Evolutionary conservation across 2,329 filamentous ascomycete genomes (phyloP), one percentile per base, ranked within the genome.

Genomic region (Colletotrichum incanum): DNA sequence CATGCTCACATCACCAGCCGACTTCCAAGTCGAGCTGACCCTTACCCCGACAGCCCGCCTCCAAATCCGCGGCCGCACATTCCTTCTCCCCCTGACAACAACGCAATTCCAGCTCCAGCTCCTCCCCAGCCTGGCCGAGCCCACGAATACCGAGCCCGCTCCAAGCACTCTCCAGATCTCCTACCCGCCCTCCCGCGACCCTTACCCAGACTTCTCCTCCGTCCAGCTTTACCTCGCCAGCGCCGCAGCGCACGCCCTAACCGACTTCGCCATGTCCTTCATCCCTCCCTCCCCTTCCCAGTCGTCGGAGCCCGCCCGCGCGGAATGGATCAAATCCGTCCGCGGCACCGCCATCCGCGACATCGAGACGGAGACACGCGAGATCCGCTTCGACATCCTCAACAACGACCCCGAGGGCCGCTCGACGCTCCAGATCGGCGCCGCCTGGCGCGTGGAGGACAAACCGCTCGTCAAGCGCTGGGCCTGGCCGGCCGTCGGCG

Each of bases 141-240:
- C 55, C 50, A n/a, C 59, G 56, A 9, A 80, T 80, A 26, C 76
- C 77, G 39, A 54, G 28, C 18, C 34, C 71, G 31, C 31, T 71
- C 70, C 68, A 1, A 82, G 81, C 69, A 75, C 79, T 3, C 77
- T 89, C 1, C 78, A 82, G 3, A 65, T 73, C 5, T 72, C 79
- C 20, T 88, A 85, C 73, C 82, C 85, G 0, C 86, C 86, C 0
- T 83, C 83, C 62, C 77, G 79, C 14, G 83, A 86, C 31, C 80
- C 81, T 7, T 89, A 88, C 73, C 82, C 84, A 0, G 82, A 82
- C 73, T 78, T 86, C 20, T 73, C 76, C 12, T 84, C 86, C 43
- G 81, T 88, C 7, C 78, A 81, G 16, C 82, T 84, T 73, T 89
- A 89, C 76, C 75, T 89, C 11, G 79, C 82, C 67, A 82, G 82